phyloP scores from a whole-genome alignment of 2,329 filamentous ascomycete genomes.

The Penicillium sp. region DNA sequence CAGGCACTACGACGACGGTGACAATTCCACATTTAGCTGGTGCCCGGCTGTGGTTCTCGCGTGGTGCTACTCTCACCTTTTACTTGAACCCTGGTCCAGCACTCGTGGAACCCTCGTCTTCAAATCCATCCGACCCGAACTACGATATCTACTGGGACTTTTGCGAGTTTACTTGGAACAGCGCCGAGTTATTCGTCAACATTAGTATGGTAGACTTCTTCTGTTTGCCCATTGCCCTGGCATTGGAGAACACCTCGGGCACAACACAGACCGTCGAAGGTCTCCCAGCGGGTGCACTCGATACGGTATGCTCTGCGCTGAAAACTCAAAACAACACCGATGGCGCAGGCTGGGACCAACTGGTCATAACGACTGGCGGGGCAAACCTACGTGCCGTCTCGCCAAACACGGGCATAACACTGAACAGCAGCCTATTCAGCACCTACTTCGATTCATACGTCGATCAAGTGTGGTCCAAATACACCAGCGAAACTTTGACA shows the following conservation, averaged over 20 bases:
- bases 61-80: constrained; percentile 63
- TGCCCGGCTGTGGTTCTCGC: constrained; percentile 70
- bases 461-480: constrained; percentile 52
- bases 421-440: constrained; percentile 49
- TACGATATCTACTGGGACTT: constrained; percentile 65
- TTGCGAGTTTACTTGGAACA: constrained; percentile 68
- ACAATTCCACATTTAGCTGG: constrained; percentile 70
- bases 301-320: constrained; percentile 55
- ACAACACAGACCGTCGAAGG: constrained; percentile 56
- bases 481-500: constrained; percentile 46
- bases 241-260: constrained; percentile 47
- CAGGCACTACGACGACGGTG: constrained; percentile 60
- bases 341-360: constrained; percentile 61
- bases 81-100: constrained; percentile 69
- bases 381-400: constrained; percentile 43
- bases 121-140: constrained; percentile 64
- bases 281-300: constrained; percentile 58
- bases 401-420: constrained; percentile 43
- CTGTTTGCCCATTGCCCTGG: constrained; percentile 60
- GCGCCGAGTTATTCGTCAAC: constrained; percentile 63
- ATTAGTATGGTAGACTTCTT: constrained; percentile 78
- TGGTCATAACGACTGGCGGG: constrained; percentile 52
- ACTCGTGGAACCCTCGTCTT: constrained; percentile 72
- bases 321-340: constrained; percentile 57
- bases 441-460: constrained; percentile 56